phyloP scores from a whole-genome alignment of 73 alveolate species.

The Stentor roeselii region DNA sequence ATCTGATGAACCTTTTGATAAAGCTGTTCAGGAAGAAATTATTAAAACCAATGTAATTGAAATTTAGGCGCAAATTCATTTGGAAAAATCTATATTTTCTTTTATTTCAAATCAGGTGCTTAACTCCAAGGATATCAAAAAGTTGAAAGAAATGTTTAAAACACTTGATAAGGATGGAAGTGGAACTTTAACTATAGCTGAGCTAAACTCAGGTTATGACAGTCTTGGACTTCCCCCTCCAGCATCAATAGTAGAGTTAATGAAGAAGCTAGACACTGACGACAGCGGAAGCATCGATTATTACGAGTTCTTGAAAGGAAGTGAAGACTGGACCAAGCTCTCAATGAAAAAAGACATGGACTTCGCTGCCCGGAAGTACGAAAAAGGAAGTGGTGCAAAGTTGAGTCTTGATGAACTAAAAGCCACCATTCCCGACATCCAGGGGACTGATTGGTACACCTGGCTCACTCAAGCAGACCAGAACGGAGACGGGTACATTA shows the following conservation, averaged over 20 bases:
- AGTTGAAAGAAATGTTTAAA: constrained; percentile 9
- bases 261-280: constrained; percentile 28
- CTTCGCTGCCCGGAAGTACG: background rate
- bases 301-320: background rate
- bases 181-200: constrained; percentile 22
- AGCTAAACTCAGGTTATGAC: background rate
- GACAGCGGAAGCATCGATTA: constrained; percentile 13
- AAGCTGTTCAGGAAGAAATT: background rate
- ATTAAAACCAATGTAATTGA: background rate
- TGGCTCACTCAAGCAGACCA: constrained; percentile 14
- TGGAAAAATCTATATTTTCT: background rate
- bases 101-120: constrained; percentile 4
- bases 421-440: background rate
- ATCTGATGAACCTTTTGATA: background rate
- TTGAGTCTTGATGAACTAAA: constrained; percentile 8
- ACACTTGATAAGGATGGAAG: constrained; percentile 12
- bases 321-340: background rate
- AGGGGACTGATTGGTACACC: background rate
- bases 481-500: background rate
- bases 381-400: background rate
- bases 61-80: background rate
- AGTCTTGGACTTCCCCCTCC: background rate
- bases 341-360: background rate
- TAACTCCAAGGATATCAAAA: background rate
- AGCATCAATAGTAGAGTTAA: background rate